Evolutionary conservation across 805 yeast species (phyloP), one percentile per base, ranked within the genome.

Genomic region (Wickerhamomyces hampshirensis): DNA sequence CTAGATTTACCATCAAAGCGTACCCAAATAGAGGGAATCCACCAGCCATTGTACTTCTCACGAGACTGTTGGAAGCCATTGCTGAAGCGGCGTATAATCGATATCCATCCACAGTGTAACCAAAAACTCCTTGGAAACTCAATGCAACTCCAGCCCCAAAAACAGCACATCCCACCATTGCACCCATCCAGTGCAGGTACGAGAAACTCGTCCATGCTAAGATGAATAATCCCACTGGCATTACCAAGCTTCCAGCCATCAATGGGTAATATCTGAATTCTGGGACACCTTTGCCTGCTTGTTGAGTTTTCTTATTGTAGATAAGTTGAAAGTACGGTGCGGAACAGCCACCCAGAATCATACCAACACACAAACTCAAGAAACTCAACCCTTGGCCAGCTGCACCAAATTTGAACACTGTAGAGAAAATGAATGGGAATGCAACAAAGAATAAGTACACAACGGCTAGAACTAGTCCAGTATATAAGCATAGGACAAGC

Each of bases 161-260:
- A 8, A 87, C 71, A n/a, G 78, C 70, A 40, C 87, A 89, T 3
- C 89, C 77, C 39, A 79, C 69, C 15, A 75, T 62, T 5, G 93
- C 80, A 1, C 72, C 84, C 52, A 81, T 77, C 87, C 88, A 84
- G 53, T 79, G 88, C 9, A 83, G 69, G 21, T 69, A 53, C 1
- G 58, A 37, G 47, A 73, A 71, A 17, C 79, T 71, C 3, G 87
- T 71, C 89, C 93, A 84, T 3, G 79, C 91, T 43, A 84, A 65
- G 74, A 88, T 83, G 65, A 84, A 81, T 35, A 84, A 60, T 0
- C 85, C 73, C 19, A 75, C 64, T 1, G 87, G 87, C 40, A 80
- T 62, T 17, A 73, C 61, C 17, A 79, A 60, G 0, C 85, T 75
- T n/a, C 89, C 93, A 40, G 75, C 55, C 53, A 77, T 75, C 42